Conservation (phyloP, 2,329 filamentous ascomycete species). For the Verticillium longisporum region DNA sequence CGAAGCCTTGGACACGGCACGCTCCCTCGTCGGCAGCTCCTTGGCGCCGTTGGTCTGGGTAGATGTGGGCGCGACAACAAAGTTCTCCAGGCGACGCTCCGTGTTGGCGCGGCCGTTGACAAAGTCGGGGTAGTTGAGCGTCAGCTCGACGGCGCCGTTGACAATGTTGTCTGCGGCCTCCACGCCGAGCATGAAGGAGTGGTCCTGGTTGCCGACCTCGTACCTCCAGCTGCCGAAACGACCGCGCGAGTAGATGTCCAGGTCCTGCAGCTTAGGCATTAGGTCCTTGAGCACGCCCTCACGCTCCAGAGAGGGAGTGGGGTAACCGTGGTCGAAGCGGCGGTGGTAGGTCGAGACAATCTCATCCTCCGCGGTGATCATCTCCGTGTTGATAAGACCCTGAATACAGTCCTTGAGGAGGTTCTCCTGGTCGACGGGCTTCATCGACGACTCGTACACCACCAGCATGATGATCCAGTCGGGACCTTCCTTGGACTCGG, state of each 20-base stretch:
- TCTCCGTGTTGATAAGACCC: conserved; percentile 94
- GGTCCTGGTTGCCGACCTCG: conserved; percentile 92
- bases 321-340: conserved; percentile 96
- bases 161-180: conserved; percentile 88
- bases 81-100: conserved; percentile 53
- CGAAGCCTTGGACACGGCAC: conserved; percentile 23
- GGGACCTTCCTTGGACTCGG: conserved; percentile 73
- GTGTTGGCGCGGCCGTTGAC: conserved; percentile 72
- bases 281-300: conserved; percentile 91
- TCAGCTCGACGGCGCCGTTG: conserved; percentile 83
- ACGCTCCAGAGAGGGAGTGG: conserved; percentile 88
- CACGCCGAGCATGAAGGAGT: conserved; percentile 95
- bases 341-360: conserved; percentile 98
- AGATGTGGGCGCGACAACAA: conserved; percentile 27
- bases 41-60: conserved; percentile 22
- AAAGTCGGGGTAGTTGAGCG: conserved; percentile 94
- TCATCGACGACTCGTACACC: conserved; percentile 91
- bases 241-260: conserved; percentile 91
- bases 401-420: conserved; percentile 88
- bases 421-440: conserved; percentile 82
- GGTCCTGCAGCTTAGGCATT: conserved; percentile 82
- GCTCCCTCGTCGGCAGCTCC: conserved; percentile 29
- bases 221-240: conserved; percentile 98
- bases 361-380: conserved; percentile 86
- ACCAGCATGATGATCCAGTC: conserved; percentile 99